Conservation (phyloP, 495 filamentous ascomycete genomes). For the Neurospora terricola region DNA sequence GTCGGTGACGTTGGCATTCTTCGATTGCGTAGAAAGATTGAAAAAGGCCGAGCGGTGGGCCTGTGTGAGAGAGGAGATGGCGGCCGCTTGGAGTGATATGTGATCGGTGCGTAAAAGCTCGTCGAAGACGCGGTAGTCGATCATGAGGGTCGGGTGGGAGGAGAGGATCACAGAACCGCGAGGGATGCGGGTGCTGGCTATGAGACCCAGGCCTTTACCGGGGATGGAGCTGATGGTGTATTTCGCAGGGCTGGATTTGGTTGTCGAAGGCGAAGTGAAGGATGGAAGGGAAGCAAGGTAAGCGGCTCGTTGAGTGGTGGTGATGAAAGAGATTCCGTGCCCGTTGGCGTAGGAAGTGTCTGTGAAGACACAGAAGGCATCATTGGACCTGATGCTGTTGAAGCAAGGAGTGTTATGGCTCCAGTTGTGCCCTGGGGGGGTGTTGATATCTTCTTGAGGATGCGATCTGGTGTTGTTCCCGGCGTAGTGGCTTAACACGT, state of each 20-base stretch:
- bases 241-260: constrained; percentile 5
- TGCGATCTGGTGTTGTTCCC: neutral
- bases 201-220: constrained; percentile 26
- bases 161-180: constrained; percentile 25
- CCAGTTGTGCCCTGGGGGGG: constrained; percentile 9
- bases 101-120: constrained; percentile 16
- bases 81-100: constrained; percentile 13
- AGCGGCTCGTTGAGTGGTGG: constrained; percentile 12
- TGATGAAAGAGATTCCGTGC: constrained; percentile 25
- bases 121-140: constrained; percentile 25
- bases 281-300: constrained; percentile 13
- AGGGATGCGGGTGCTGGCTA: constrained; percentile 17
- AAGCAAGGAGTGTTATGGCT: constrained; percentile 19
- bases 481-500: neutral
- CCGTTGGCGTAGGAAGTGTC: constrained; percentile 18
- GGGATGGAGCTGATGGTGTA: constrained; percentile 23
- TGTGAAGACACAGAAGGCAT: constrained; percentile 22
- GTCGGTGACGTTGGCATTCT: neutral
- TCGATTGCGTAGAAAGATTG: constrained; percentile 19
- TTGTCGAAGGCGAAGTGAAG: constrained; percentile 20
- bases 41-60: constrained; percentile 16
- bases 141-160: constrained; percentile 24
- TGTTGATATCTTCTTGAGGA: neutral
- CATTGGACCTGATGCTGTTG: constrained; percentile 4
- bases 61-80: constrained; percentile 16